Evolutionary conservation across 2,329 filamentous ascomycete species (phyloP).

Genomic region (Dothidotthia symphoricarpi): DNA sequence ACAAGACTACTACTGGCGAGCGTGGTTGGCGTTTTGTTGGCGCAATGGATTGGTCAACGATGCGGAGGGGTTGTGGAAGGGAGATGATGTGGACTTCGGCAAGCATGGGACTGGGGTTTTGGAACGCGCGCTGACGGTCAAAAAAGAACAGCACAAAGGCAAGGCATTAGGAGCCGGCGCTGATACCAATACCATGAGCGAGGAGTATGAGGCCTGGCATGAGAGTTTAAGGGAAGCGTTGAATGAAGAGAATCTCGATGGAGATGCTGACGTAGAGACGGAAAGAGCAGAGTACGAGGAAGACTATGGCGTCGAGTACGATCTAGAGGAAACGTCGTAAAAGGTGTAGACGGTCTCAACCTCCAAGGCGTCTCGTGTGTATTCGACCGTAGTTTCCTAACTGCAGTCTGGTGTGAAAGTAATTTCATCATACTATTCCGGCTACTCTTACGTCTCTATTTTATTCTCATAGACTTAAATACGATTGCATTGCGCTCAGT

Average conservation of each 20-base stretch:
- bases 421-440: too few species aligned
- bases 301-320: too few species aligned
- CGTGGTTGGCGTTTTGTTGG: slow-evolving; percentile 41
- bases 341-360: too few species aligned
- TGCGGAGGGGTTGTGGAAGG: slow-evolving; percentile 9
- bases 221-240: slow-evolving; percentile 20
- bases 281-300: slow-evolving; percentile 1
- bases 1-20: slow-evolving; percentile 40
- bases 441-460: too few species aligned
- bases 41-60: slow-evolving; percentile 38
- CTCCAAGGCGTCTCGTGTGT: too few species aligned
- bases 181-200: slow-evolving; percentile 7
- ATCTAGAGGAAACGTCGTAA: too few species aligned
- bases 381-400: too few species aligned
- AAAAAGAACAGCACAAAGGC: slow-evolving; percentile 9
- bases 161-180: slow-evolving; percentile 17
- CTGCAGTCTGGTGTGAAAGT: too few species aligned
- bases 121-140: slow-evolving; percentile 27
- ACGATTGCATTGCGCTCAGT: too few species aligned
- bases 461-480: too few species aligned
- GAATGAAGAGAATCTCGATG: slow-evolving; percentile 26
- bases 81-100: slow-evolving; percentile 1
- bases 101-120: slow-evolving; percentile 22
- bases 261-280: background rate
- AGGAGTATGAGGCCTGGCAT: slow-evolving; percentile 26